phyloP scores from a whole-genome alignment of 2,329 filamentous ascomycete species.

The Stagonosporopsis vannaccii region DNA sequence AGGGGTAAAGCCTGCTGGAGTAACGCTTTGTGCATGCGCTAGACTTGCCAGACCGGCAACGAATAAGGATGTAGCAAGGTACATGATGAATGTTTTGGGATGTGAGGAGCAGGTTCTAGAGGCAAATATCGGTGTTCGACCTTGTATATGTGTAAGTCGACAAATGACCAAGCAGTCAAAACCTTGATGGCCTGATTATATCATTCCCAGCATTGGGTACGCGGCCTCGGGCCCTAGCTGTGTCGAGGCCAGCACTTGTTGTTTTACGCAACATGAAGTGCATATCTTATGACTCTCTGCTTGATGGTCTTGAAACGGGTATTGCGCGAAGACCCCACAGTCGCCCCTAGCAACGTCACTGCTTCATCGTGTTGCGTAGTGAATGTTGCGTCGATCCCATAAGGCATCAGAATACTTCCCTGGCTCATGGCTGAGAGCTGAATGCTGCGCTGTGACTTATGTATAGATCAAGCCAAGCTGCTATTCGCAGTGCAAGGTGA shows the following conservation, averaged over 20 bases:
- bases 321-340: constrained; percentile 30
- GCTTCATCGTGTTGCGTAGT: background rate
- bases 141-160: background rate
- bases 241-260: constrained; percentile 25
- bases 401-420: background rate
- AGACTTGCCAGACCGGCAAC: constrained; percentile 32
- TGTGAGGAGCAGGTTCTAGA: background rate
- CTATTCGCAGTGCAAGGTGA: background rate
- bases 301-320: constrained; percentile 39
- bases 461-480: background rate
- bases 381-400: background rate
- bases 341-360: constrained; percentile 30
- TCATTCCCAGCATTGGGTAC: constrained; percentile 23
- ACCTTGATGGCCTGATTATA: constrained; percentile 25
- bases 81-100: constrained; percentile 25
- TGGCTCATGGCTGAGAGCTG: background rate
- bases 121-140: background rate
- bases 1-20: constrained; percentile 41
- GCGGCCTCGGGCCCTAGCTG: constrained; percentile 30
- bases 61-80: constrained; percentile 34
- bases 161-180: background rate
- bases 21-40: constrained; percentile 40
- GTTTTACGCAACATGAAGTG: constrained; percentile 30
- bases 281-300: constrained; percentile 12
- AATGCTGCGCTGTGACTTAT: background rate